These are phyloP conservation scores for Sarocladium kiliense DNA, from an alignment of 2,329 filamentous ascomycete species.

Conservation along the genomic window DNA sequence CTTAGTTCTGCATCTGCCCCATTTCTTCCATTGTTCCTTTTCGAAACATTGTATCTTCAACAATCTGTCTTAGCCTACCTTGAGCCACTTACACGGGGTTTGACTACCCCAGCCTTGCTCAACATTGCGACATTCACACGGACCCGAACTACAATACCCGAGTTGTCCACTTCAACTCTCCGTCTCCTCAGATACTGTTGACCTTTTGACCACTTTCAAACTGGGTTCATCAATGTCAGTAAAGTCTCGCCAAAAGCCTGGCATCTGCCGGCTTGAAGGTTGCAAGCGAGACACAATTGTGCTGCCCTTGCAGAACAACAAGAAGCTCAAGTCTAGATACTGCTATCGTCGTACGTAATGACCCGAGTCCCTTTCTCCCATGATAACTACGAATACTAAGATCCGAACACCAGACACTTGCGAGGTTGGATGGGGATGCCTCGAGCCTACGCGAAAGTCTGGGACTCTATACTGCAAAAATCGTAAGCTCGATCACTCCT, in stretches of 20 bases:
- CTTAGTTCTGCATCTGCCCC: too few relatives aligned
- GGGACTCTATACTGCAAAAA: neutral
- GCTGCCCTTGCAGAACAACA: neutral
- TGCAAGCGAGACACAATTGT: neutral
- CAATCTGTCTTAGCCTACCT: too few relatives aligned
- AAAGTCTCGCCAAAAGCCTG: neutral
- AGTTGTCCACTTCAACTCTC: too few relatives aligned
- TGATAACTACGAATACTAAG: too few relatives aligned
- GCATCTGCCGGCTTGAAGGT: neutral
- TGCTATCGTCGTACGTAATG: neutral
- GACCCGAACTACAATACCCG: too few relatives aligned
- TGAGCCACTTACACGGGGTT: too few relatives aligned
- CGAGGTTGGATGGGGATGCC: slow-evolving; percentile 1
- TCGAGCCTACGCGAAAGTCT: neutral
- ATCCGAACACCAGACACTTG: neutral
- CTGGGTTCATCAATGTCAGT: neutral
- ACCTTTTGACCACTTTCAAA: neutral
- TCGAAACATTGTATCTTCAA: too few relatives aligned
- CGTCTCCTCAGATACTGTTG: too few relatives aligned
- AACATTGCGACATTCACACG: too few relatives aligned
- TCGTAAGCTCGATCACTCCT: neutral
- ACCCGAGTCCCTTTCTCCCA: too few relatives aligned
- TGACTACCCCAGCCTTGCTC: too few relatives aligned
- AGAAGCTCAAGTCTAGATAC: neutral
- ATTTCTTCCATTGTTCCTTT: too few relatives aligned